A percentile compares a stretch with the other conserved stretches of the same genome.
Conservation (phyloP, 2,329 filamentous ascomycete species). For the Metarhizium rileyi region DNA sequence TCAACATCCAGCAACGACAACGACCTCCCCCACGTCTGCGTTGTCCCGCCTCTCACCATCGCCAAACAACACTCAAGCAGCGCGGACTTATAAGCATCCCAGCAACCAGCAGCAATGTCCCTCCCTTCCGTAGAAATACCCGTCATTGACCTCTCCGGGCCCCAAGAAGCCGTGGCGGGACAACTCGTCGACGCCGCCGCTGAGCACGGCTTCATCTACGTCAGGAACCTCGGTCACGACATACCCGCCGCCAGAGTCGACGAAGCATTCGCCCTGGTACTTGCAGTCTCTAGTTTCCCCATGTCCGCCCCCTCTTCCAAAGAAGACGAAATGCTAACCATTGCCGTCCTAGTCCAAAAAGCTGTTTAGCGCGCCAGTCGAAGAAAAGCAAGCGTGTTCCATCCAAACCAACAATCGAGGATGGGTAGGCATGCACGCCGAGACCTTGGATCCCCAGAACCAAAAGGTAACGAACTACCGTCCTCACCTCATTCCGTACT, state of each 20-base stretch:
- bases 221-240: slow-evolving; percentile 62
- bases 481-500: background rate
- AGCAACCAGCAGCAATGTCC: slow-evolving; percentile 8
- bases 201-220: slow-evolving; percentile 81
- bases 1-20: no score
- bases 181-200: slow-evolving; percentile 71
- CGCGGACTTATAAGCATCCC: no score
- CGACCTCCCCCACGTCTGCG: background rate
- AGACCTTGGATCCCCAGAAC: slow-evolving; percentile 75
- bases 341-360: slow-evolving; percentile 41
- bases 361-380: slow-evolving; percentile 60
- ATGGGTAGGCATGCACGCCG: slow-evolving; percentile 80
- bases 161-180: slow-evolving; percentile 48
- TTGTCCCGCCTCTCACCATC: background rate
- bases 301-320: background rate
- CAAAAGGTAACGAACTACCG: slow-evolving; percentile 51
- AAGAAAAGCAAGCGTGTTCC: slow-evolving; percentile 64
- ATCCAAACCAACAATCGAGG: slow-evolving; percentile 78
- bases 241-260: slow-evolving; percentile 59
- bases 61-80: background rate
- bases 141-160: slow-evolving; percentile 65
- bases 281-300: background rate
- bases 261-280: slow-evolving; percentile 63
- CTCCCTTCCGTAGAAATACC: slow-evolving; percentile 48
- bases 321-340: background rate